Percentiles rank a stretch among this genome's conserved stretches.
Evolutionary conservation across 2,329 filamentous ascomycete genomes (phyloP).

Genomic region (Ophiostoma sp.): DNA sequence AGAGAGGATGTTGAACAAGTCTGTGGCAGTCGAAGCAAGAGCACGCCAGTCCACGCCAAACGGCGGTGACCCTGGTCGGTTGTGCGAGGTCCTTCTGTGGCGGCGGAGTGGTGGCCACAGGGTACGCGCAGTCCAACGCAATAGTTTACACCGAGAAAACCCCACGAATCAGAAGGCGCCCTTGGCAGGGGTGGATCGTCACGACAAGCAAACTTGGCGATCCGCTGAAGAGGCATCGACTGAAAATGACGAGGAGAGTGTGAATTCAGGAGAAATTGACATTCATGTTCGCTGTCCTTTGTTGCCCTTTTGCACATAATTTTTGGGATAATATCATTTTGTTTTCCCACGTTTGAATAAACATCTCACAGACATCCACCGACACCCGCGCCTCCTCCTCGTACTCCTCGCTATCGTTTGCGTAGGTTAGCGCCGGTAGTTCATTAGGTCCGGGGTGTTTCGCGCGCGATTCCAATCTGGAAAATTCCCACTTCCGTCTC

Average conservation of each 20-base stretch:
- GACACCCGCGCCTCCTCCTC: background rate
- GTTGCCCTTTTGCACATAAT: background rate
- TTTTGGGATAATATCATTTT: background rate
- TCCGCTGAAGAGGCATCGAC: background rate
- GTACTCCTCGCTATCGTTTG: background rate
- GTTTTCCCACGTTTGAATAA: background rate
- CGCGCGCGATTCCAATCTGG: background rate
- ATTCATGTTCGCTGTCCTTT: background rate
- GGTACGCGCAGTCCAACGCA: background rate
- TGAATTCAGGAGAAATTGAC: background rate
- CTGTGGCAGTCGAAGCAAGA: no score
- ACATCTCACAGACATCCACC: background rate
- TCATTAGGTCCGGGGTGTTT: background rate
- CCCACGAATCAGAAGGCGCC: constrained; percentile 20
- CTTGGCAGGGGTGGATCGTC: background rate
- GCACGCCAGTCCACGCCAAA: no score
- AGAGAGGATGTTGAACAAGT: no score
- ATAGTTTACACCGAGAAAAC: constrained; percentile 7
- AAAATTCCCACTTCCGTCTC: constrained; percentile 9
- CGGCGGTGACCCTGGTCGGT: background rate
- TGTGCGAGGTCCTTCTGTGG: background rate
- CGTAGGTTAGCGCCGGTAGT: constrained; percentile 8
- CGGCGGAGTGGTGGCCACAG: background rate
- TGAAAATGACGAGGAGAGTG: background rate
- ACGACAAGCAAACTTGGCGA: background rate